Evolutionary conservation across 768 basidiomycete species (phyloP), one percentile per base, ranked within the genome.

Genomic region (Lentinula raphanica): DNA sequence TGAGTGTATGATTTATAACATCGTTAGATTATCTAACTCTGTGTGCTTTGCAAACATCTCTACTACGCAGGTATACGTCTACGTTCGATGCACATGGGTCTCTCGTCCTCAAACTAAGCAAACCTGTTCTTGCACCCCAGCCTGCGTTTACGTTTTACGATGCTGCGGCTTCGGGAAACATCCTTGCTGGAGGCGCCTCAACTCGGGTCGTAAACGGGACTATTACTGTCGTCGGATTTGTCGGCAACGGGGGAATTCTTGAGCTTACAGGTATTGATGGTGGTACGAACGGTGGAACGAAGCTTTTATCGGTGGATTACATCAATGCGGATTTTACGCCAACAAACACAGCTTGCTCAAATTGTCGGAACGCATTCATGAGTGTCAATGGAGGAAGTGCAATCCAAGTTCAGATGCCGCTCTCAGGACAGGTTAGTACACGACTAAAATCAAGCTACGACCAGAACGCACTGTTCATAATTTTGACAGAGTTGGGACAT

Each of bases 291-390:
- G 78, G 77, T 25, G 78, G 77, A 13, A 76, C 71, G 2, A 79
- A 76, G 60, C 69, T 76, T 13, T 60, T 80, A 21, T 69, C 77
- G 11, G 64, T 79, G 38, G 77, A 78, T 63, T 80, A 79, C 59
- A 79, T 79, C 59, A 80, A 80, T 45, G 79, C 69, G 28, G 79
- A 79, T 46, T 69, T 72, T 32, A 69, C 70, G 8, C 75, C 74
- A 64, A 64, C 65, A 54, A 79, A 79, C 63, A 76, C 73, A 0
- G 77, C 63, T 8, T 79, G 78, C 66, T 78, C 79, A 5, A 80
- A 80, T 61, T 79, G 77, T 63, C 74, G 79, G 40, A 74, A 79
- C 46, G 74, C 74, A 9, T 74, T 75, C 42, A 68, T 79, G 36
- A 78, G 78, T 59, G 72, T 80, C 9, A 80, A 79, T 59, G 77